phyloP scores from a whole-genome alignment of 441 rosid genomes.

The Pelargonium fulgidum region DNA sequence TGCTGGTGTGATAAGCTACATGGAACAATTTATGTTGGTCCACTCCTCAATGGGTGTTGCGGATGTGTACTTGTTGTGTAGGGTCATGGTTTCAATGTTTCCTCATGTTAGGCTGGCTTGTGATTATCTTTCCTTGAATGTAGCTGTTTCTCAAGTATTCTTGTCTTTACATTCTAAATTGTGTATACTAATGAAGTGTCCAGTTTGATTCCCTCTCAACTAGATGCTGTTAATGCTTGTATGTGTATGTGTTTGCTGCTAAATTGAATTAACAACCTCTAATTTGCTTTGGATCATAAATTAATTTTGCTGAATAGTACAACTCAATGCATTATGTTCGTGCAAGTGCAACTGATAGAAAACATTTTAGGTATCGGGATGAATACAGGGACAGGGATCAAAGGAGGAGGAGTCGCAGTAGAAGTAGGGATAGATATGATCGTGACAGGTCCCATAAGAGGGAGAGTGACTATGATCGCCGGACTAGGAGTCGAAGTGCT shows the following conservation, averaged over 20 bases:
- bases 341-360: slow-evolving; percentile 13
- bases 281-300: background rate
- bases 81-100: background rate
- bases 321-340: background rate
- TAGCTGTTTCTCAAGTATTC: background rate
- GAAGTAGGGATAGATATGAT: slow-evolving; percentile 51
- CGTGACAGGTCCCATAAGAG: slow-evolving; percentile 46
- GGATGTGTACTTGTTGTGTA: background rate
- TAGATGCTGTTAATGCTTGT: background rate
- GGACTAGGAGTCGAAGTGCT: slow-evolving; percentile 53
- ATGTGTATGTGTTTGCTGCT: background rate
- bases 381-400: slow-evolving; percentile 48
- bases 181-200: background rate
- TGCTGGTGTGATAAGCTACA: too few relatives aligned
- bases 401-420: slow-evolving; percentile 54
- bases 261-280: background rate
- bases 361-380: slow-evolving; percentile 42
- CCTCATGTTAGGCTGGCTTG: background rate
- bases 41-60: too few relatives aligned
- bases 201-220: background rate
- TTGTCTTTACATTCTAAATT: background rate
- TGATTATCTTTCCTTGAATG: background rate
- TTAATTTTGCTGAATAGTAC: too few relatives aligned
- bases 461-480: slow-evolving; percentile 46
- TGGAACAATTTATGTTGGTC: too few relatives aligned